Evolutionary conservation across 345 rosid genomes (phyloP).

Genomic region (Raphanus raphanistrum): DNA sequence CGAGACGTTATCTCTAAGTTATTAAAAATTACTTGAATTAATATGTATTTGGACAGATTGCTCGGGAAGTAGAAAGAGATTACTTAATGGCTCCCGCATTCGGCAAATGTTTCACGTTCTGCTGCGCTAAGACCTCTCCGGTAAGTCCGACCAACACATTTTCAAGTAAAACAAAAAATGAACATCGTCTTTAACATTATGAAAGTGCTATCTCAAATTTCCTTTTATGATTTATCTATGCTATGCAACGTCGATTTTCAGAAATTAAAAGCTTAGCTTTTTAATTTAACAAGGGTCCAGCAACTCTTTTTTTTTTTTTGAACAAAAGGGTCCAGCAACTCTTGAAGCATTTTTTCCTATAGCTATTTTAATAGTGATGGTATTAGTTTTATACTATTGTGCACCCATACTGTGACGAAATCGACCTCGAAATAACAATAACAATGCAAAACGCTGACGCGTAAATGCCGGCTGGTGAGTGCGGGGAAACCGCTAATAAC

Average conservation of each 20-base stretch:
- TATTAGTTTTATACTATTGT: background rate
- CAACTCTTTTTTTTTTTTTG: too few species aligned
- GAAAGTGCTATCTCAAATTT: background rate
- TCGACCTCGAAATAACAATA: background rate
- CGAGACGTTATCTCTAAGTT: background rate
- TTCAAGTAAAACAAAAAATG: background rate
- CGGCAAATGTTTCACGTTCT: conserved; percentile 34
- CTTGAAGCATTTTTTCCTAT: background rate
- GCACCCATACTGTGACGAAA: conserved; percentile 1
- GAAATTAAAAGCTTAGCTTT: background rate
- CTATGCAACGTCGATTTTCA: background rate
- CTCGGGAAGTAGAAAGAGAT: conserved; percentile 1
- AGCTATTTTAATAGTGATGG: background rate
- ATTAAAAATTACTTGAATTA: background rate
- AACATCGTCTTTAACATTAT: background rate
- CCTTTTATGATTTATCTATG: background rate
- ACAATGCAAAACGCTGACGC: conserved; percentile 15
- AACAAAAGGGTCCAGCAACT: too few species aligned
- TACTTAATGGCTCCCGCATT: conserved; percentile 36
- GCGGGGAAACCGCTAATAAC: background rate
- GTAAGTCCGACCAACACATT: conserved; percentile 6
- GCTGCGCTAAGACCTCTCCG: conserved; percentile 37
- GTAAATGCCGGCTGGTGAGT: conserved; percentile 2
- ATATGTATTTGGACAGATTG: conserved; percentile 14
- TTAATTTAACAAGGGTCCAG: background rate